phyloP scores from a whole-genome alignment of 495 filamentous ascomycete species.

The Tetracladium setigerum region DNA sequence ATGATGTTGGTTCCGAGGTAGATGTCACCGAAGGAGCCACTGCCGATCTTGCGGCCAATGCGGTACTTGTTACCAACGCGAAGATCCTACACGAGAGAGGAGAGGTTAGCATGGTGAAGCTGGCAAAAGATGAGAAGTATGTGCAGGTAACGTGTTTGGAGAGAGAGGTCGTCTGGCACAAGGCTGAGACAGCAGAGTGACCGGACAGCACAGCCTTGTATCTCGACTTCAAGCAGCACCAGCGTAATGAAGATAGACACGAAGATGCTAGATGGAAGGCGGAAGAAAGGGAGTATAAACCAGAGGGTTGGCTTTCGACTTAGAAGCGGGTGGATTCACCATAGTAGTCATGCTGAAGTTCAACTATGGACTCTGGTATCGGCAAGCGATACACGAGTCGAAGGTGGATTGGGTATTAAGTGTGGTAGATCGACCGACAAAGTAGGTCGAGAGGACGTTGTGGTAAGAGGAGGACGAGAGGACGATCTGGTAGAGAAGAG shows the following conservation, averaged over 20 bases:
- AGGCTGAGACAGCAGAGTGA: conserved; percentile 15
- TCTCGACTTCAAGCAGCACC: conserved; percentile 8
- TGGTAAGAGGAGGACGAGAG: conserved; percentile 6
- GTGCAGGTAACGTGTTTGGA: not conserved
- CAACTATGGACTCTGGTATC: conserved; percentile 27
- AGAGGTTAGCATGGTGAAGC: conserved; percentile 24
- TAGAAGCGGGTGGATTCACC: conserved; percentile 32
- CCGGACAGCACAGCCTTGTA: not conserved
- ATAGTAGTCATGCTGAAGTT: conserved; percentile 42
- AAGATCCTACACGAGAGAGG: conserved; percentile 65
- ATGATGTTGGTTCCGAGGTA: conserved; percentile 99
- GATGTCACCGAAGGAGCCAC: conserved; percentile 97
- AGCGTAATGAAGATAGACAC: conserved; percentile 13
- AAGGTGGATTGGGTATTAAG: conserved; percentile 8
- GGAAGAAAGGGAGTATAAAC: conserved; percentile 31
- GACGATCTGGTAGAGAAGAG: conserved; percentile 8
- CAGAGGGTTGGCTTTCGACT: conserved; percentile 27
- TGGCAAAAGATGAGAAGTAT: conserved; percentile 1
- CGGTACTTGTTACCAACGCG: conserved; percentile 99
- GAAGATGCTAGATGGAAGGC: conserved; percentile 17
- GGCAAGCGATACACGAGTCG: conserved; percentile 23
- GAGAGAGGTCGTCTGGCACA: conserved; percentile 6
- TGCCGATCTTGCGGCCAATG: conserved; percentile 98
- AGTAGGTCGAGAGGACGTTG: conserved; percentile 8
- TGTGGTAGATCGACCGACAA: conserved; percentile 11